Conservation (phyloP, 1,139 yeast genomes). For the Candida frijolesensis region DNA sequence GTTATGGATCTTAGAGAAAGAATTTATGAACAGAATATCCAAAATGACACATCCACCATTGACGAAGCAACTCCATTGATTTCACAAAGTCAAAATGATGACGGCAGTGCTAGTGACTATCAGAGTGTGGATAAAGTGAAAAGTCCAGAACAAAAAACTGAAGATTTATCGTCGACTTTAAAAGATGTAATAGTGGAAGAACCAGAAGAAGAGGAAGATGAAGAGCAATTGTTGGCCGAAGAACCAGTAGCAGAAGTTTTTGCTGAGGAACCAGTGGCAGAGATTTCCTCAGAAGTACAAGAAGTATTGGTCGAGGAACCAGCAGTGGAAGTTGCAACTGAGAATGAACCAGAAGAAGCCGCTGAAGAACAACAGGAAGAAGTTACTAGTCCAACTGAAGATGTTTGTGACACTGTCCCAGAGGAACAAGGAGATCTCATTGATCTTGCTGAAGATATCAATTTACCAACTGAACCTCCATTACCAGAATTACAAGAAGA, state of each 20-base stretch:
- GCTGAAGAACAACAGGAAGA: neutral
- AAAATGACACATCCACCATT: conserved; percentile 11
- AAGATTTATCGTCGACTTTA: conserved; percentile 3
- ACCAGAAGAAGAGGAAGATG: conserved; percentile 4
- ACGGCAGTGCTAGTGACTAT: neutral
- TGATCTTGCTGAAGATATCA: neutral
- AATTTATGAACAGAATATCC: conserved; percentile 34
- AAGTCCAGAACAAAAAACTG: conserved; percentile 5
- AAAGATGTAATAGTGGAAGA: conserved; percentile 2
- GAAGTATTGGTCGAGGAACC: neutral
- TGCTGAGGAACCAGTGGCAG: neutral
- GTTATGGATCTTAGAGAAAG: conserved; percentile 43
- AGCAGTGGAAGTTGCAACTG: neutral
- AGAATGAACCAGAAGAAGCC: neutral
- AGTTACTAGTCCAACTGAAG: neutral
- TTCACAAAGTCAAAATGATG: neutral
- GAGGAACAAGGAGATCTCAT: neutral
- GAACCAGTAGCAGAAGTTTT: neutral
- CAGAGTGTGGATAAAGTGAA: neutral
- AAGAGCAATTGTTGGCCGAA: neutral
- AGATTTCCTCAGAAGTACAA: too few relatives aligned
- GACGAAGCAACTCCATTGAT: conserved; percentile 17
- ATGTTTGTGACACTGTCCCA: neutral
- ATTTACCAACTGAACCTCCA: neutral
- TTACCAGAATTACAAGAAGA: neutral